Conservation (phyloP, 1,139 yeast genomes). For the Lodderomyces pseudojiufengensis region DNA sequence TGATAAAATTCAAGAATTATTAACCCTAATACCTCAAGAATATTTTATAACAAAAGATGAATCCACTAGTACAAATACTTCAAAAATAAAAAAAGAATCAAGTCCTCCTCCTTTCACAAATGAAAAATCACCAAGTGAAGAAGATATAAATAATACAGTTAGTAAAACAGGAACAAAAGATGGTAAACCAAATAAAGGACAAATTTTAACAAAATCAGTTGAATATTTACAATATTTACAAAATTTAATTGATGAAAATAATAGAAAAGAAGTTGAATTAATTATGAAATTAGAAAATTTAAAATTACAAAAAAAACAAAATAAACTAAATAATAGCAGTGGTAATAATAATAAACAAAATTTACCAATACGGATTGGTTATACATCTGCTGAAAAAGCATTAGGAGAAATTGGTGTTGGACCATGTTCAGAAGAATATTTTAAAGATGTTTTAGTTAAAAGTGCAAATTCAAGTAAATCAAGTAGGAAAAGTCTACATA, state of each 20-base stretch:
- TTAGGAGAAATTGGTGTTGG: slow-evolving; percentile 80
- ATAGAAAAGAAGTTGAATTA: slow-evolving; percentile 74
- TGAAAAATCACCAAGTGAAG: slow-evolving; percentile 19
- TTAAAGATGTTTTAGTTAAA: slow-evolving; percentile 32
- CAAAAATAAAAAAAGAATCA: slow-evolving; percentile 7
- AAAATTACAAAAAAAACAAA: slow-evolving; percentile 32
- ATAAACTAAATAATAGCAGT: slow-evolving; percentile 3
- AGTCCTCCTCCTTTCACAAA: slow-evolving; percentile 5
- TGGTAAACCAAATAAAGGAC: slow-evolving; percentile 92
- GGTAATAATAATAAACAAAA: slow-evolving; percentile 18
- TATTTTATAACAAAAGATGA: slow-evolving; percentile 34
- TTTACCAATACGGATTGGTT: slow-evolving; percentile 45
- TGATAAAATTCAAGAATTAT: slow-evolving; percentile 80
- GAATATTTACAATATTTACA: slow-evolving; percentile 78
- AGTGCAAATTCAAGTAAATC: slow-evolving; percentile 27
- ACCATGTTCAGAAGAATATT: slow-evolving; percentile 57
- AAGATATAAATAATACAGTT: slow-evolving; percentile 31
- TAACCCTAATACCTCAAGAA: slow-evolving; percentile 63
- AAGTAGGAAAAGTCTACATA: slow-evolving; percentile 15
- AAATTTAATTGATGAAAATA: slow-evolving; percentile 69
- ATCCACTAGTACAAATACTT: slow-evolving; percentile 1
- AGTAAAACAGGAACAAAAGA: slow-evolving; percentile 71
- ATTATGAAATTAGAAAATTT: slow-evolving; percentile 57
- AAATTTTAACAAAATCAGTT: slow-evolving; percentile 77
- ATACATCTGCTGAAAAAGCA: slow-evolving; percentile 76